Base-by-base conservation (phyloP, 345 rosid genomes). In the Draba incana region DNA sequence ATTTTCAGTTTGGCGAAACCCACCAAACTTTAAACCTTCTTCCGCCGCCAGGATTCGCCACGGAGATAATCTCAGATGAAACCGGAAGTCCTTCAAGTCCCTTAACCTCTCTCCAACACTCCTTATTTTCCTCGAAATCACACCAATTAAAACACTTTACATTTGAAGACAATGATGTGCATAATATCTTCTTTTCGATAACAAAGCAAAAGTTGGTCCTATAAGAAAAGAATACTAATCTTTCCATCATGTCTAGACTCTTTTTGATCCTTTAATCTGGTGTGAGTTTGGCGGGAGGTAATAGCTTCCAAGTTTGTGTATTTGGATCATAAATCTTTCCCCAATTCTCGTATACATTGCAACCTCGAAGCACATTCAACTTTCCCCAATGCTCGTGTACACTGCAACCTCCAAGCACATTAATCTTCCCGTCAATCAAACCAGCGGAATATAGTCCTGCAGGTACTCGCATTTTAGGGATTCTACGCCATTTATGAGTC, bases 381-480 rank as follows among this genome's bases (percentile, higher is more conserved):
- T 20, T 20, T 20, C 20, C 20, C 20, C 92, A 85, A 15, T 81
- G 66, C 67, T 62, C 78, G 24, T 6, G 15, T 4, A 76, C 75
- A 28, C 5, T 44, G 55, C 88, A 89, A 0, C 96, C 96, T 0
- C 91, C 96, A 54, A 84, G 64, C 24, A 87, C 89, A 20, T 84
- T 83, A 10, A 89, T 59, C 64, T 78, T 84, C 0, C 68, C 85
- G 7, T 72, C 77, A 5, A 83, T 72, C 1, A 77, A 81, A 1
- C 85, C 91, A 0, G 86, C 79, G 0, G 91, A 86, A 8, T 89
- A 2, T 0, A 3, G 0, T 16, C 1, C 14, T 5, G 91, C 83
- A 2, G 80, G 63, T 11, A 80, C 48, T 1, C 63, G 83, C 92
- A 85, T 87, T 39, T 44, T 57, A 6, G 91, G 84, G 20, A 77